phyloP scores from a whole-genome alignment of 805 yeast genomes.

The Cyberlindnera bimundalis region DNA sequence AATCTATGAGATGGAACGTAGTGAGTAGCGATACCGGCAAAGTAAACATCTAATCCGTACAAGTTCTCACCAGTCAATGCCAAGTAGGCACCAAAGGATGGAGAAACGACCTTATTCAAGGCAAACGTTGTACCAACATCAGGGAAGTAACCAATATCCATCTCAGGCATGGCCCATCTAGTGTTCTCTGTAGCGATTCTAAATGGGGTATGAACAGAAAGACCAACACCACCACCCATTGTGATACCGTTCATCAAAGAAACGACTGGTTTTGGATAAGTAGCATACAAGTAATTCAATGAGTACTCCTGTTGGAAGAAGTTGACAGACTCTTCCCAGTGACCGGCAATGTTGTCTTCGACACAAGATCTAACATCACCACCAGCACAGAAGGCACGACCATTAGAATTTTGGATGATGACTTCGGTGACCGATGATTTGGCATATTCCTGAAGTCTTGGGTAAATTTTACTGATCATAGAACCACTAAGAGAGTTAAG shows the following conservation, averaged over 20 bases:
- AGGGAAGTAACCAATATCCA: constrained; percentile 93
- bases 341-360: constrained; percentile 45
- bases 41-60: constrained; percentile 74
- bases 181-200: constrained; percentile 92
- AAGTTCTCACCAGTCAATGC: constrained; percentile 84
- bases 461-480: constrained; percentile 71
- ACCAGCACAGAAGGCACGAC: constrained; percentile 82
- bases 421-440: constrained; percentile 63
- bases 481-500: constrained; percentile 78
- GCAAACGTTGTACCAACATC: constrained; percentile 95
- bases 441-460: constrained; percentile 73
- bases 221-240: constrained; percentile 98
- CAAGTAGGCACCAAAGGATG: constrained; percentile 77
- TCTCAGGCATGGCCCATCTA: constrained; percentile 95
- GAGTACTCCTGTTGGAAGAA: constrained; percentile 82
- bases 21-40: constrained; percentile 88
- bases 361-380: constrained; percentile 91
- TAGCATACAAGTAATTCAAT: constrained; percentile 72
- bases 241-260: constrained; percentile 87
- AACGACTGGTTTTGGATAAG: constrained; percentile 86
- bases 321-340: constrained; percentile 47
- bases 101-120: constrained; percentile 70
- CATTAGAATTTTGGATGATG: constrained; percentile 62
- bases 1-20: constrained; percentile 69
- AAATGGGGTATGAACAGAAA: constrained; percentile 87